Conservation (phyloP, 2,329 filamentous ascomycete species). For the Colletotrichum noveboracense region DNA sequence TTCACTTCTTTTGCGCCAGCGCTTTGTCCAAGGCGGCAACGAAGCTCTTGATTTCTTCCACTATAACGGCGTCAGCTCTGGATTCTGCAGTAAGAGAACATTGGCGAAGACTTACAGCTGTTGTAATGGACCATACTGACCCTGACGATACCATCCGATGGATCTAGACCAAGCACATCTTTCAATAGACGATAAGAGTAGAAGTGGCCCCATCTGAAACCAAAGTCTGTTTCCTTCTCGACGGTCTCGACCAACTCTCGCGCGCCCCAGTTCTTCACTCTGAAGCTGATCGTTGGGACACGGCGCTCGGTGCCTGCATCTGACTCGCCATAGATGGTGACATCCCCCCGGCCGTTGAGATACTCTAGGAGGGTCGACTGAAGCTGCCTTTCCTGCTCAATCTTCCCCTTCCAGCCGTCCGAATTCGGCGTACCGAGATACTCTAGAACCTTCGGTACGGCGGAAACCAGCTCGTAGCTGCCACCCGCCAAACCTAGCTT, state of each 20-base stretch:
- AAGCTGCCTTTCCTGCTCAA: constrained; percentile 64
- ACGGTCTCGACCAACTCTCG: constrained; percentile 65
- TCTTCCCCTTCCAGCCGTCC: constrained; percentile 55
- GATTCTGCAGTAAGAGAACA: background rate
- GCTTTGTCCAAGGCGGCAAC: constrained; percentile 58
- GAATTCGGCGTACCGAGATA: constrained; percentile 58
- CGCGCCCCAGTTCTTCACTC: constrained; percentile 60
- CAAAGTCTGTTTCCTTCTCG: constrained; percentile 63
- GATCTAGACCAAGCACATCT: constrained; percentile 61
- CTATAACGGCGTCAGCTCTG: constrained; percentile 32
- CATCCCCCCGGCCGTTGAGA: constrained; percentile 53
- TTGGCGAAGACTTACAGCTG: constrained; percentile 52
- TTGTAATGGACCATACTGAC: constrained; percentile 80
- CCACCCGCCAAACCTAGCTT: constrained; percentile 73
- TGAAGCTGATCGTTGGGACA: constrained; percentile 72
- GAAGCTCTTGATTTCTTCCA: constrained; percentile 60
- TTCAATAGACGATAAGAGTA: constrained; percentile 69
- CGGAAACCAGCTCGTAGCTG: constrained; percentile 73
- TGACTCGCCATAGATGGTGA: constrained; percentile 64
- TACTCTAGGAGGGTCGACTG: constrained; percentile 66
- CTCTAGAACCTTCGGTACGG: constrained; percentile 63
- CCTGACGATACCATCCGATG: constrained; percentile 66
- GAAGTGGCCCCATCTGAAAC: constrained; percentile 71
- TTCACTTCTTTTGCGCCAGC: constrained; percentile 33
- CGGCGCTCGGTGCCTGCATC: constrained; percentile 51